Conservation (phyloP, 257 asterid species). For the Fraxinus cuspidata region DNA sequence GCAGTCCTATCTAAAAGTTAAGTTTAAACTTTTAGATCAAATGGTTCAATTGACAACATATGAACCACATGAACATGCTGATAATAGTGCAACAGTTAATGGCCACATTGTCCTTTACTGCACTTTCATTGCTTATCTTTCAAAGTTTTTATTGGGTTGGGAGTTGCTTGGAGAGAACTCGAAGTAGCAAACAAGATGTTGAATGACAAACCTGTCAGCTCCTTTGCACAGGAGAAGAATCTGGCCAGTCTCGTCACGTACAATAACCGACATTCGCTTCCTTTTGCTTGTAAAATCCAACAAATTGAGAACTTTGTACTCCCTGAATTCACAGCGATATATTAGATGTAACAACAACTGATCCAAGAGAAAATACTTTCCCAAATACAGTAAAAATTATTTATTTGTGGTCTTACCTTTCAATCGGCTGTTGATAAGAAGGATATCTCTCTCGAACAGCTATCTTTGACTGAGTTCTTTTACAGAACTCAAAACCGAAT, state of each 20-base stretch:
- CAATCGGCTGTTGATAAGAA: slow-evolving; percentile 62
- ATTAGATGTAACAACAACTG: slow-evolving; percentile 16
- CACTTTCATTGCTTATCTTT: not conserved
- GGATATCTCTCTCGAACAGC: slow-evolving; percentile 73
- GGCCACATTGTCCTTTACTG: not conserved
- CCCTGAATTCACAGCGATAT: slow-evolving; percentile 51
- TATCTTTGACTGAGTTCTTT: slow-evolving; percentile 76
- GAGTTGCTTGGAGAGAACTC: not conserved
- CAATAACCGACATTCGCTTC: slow-evolving; percentile 91
- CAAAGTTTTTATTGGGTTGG: not conserved
- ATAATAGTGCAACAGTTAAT: not conserved
- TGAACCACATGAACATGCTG: not conserved
- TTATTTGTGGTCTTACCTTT: slow-evolving; percentile 51
- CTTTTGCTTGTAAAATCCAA: slow-evolving; percentile 95
- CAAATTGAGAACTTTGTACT: slow-evolving; percentile 81
- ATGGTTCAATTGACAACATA: not conserved
- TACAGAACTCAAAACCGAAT: slow-evolving; percentile 90
- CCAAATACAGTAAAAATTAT: not conserved
- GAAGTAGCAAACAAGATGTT: slow-evolving; percentile 17
- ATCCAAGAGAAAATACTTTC: slow-evolving; percentile 8
- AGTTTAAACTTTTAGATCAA: not conserved
- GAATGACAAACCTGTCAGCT: slow-evolving; percentile 75
- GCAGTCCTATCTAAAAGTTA: not conserved
- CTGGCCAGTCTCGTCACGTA: slow-evolving; percentile 75
- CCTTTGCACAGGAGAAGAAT: slow-evolving; percentile 90